Evolutionary conservation across 495 filamentous ascomycete genomes (phyloP), one percentile per base, ranked within the genome.

Genomic region (Aspergillus carlsbadensis): DNA sequence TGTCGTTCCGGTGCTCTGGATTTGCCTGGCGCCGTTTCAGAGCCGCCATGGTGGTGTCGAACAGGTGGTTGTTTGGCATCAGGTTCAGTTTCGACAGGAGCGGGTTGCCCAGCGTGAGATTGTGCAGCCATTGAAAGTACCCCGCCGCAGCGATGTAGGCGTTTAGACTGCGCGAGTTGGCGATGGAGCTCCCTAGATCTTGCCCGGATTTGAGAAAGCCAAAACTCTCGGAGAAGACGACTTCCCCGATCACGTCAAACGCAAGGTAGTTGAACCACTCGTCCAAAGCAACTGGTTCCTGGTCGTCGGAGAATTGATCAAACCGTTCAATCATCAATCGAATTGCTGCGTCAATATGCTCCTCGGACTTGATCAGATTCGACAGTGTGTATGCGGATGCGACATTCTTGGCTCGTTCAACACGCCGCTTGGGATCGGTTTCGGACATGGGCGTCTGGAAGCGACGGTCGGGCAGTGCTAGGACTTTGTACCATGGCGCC

Each of bases 251-350:
- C 2, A 69, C 77, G 43, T 70, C 74, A 48, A 81, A 79, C 26
- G 76, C 64, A 39, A 72, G 78, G 56, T 70, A 81, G 45, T 71
- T 76, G 24, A 81, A 61, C 77, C 77, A 82, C 22, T 58, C 36
- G 11, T 71, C 70, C 0, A 80, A 58, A 26, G 78, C 72, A 8
- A 78, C 58, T 3, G 67, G 44, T 10, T 69, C 11, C 5, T 61
- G 52, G 2, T 45, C 33, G 4, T 53, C 22, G 47, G 63, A 49
- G 18, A 68, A 48, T 11, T 66, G 56, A 29, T 70, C 60, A 14
- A 79, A 53, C 14, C 62, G 70, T 10, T 45, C 34, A 2, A 64
- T 51, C 1, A 81, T 53, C 4, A 65, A 53, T 6, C 57, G n/a
- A 14, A 80, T 59, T 1, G 67, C 53, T 1, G 47, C 51, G 46